These are phyloP conservation scores for Ceratocystiopsis brevicomis DNA, from an alignment of 2,329 filamentous ascomycete species.

Conservation along the genomic window DNA sequence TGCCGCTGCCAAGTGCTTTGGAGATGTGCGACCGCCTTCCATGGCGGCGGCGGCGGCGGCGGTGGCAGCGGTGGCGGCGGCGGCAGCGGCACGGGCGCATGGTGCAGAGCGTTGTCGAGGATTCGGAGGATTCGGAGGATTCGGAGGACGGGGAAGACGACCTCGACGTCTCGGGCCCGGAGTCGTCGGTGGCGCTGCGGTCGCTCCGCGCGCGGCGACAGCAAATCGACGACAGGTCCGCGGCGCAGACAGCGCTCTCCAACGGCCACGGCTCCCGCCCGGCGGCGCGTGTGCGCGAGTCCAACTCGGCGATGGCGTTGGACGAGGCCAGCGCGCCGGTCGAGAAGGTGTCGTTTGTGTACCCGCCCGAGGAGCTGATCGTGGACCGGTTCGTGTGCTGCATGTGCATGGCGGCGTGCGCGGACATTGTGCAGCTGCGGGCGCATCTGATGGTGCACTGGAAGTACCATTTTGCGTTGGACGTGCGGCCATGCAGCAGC, in stretches of 20 bases:
- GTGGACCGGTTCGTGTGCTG: constrained; percentile 33
- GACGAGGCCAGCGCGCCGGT: too few species aligned
- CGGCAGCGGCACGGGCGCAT: neutral
- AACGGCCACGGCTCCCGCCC: constrained; percentile 12
- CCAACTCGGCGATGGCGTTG: too few species aligned
- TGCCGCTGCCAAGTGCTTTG: neutral
- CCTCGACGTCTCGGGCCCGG: constrained; percentile 17
- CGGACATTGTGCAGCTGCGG: constrained; percentile 28
- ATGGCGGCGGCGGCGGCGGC: neutral
- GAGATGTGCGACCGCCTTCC: too few species aligned
- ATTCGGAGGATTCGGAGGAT: constrained; percentile 12
- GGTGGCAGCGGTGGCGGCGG: constrained; percentile 7
- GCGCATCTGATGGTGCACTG: constrained; percentile 29
- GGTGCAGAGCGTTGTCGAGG: neutral
- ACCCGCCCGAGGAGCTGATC: constrained; percentile 25
- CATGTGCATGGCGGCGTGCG: constrained; percentile 28
- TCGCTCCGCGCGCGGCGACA: constrained; percentile 21
- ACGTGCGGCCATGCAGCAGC: constrained; percentile 13
- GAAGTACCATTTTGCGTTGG: constrained; percentile 25
- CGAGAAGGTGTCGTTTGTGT: constrained; percentile 24
- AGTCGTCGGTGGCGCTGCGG: constrained; percentile 31
- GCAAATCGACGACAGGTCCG: too few species aligned
- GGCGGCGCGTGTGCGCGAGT: too few species aligned
- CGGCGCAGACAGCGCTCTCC: neutral
- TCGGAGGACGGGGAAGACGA: constrained; percentile 16